Evolutionary conservation across 2,329 filamentous ascomycete species (phyloP).

Genomic region (Didymella keratinophila): DNA sequence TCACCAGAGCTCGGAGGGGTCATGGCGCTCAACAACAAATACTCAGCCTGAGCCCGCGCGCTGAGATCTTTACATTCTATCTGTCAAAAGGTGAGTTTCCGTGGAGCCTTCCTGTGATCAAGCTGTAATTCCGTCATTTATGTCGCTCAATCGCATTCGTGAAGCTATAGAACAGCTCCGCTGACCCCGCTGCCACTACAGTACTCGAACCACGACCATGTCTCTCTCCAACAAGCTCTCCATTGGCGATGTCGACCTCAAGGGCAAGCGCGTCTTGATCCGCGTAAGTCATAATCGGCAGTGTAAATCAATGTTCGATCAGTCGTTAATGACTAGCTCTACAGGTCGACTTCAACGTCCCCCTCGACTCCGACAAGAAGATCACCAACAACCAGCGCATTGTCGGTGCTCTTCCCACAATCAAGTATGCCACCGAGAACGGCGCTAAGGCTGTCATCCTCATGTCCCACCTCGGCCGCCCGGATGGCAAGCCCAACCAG

Average conservation of each 20-base stretch:
- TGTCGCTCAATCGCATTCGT: not conserved
- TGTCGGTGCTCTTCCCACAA: slow-evolving; percentile 91
- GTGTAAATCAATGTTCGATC: not conserved
- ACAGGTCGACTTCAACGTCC: slow-evolving; percentile 99
- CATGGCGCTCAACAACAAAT: slow-evolving; percentile 26
- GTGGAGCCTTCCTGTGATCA: not conserved
- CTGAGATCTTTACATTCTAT: slow-evolving; percentile 14
- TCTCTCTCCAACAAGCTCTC: slow-evolving; percentile 98
- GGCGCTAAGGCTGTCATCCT: slow-evolving; percentile 92
- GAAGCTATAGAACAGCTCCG: slow-evolving; percentile 16
- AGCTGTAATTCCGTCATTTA: not conserved
- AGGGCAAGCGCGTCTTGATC: slow-evolving; percentile 98
- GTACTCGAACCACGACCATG: slow-evolving; percentile 63
- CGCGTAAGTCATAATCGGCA: slow-evolving; percentile 69
- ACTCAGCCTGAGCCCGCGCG: slow-evolving; percentile 27
- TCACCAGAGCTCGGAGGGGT: slow-evolving; percentile 19
- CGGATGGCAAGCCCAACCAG: slow-evolving; percentile 84
- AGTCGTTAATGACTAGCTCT: slow-evolving; percentile 19
- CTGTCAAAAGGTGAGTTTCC: slow-evolving; percentile 12
- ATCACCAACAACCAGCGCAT: slow-evolving; percentile 99
- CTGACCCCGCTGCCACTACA: slow-evolving; percentile 29
- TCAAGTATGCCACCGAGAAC: slow-evolving; percentile 90
- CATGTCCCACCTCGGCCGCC: slow-evolving; percentile 98
- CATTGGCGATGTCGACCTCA: slow-evolving; percentile 94
- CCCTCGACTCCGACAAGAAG: slow-evolving; percentile 89